Evolutionary conservation across 179 eudicot genomes (phyloP).

Genomic region (Beta lomatogona): DNA sequence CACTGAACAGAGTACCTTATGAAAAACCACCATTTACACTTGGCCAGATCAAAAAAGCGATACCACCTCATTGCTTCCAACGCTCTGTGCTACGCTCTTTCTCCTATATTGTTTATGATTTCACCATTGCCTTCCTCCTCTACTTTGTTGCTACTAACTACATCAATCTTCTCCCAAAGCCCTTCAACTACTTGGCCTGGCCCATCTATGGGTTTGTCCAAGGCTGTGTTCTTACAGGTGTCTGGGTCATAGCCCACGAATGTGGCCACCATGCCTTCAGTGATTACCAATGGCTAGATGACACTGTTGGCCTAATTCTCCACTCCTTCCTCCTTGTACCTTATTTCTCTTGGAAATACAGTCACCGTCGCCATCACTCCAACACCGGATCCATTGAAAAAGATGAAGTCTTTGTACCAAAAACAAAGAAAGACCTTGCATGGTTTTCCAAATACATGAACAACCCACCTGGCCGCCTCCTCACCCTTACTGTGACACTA

Average conservation of each 20-base stretch:
- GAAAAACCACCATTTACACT: conserved; percentile 68
- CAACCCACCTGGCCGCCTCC: conserved; percentile 67
- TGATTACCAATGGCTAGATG: conserved; percentile 71
- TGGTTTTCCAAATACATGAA: conserved; percentile 57
- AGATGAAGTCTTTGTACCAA: conserved; percentile 82
- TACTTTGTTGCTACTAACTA: conserved; percentile 58
- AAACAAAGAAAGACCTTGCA: conserved; percentile 33
- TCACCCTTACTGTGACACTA: conserved; percentile 48
- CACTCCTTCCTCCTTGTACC: conserved; percentile 71
- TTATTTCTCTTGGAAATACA: conserved; percentile 74
- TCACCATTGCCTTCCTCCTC: conserved; percentile 48
- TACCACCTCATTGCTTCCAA: conserved; percentile 77
- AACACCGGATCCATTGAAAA: conserved; percentile 75
- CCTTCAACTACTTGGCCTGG: conserved; percentile 55
- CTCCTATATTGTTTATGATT: conserved; percentile 57
- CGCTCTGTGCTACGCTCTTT: conserved; percentile 67
- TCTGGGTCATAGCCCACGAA: conserved; percentile 83
- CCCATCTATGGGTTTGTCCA: conserved; percentile 52
- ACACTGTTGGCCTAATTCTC: conserved; percentile 69
- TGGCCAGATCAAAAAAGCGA: conserved; percentile 61
- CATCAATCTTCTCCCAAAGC: conserved; percentile 51
- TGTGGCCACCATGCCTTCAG: conserved; percentile 89
- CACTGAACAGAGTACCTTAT: conserved; percentile 43
- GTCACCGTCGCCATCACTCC: conserved; percentile 82
- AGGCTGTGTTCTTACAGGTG: conserved; percentile 70